A percentile compares a stretch with the other conserved stretches of the same genome.
Conservation (phyloP, 257 asterid species). For the Salvia hispanica region DNA sequence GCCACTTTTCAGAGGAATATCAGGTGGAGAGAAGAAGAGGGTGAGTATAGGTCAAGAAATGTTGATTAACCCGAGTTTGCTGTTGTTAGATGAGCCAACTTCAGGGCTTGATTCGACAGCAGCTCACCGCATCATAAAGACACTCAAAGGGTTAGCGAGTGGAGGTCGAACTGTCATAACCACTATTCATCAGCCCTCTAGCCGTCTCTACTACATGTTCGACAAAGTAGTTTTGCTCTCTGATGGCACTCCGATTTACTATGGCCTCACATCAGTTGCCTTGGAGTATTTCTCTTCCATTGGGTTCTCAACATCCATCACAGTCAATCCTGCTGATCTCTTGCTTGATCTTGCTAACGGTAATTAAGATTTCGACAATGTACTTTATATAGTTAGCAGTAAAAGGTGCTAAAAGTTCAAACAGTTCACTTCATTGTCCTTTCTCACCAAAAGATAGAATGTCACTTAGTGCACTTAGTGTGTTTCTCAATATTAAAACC, state of each 20-base stretch:
- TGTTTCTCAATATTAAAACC: constrained; percentile 30
- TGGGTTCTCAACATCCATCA: constrained; percentile 70
- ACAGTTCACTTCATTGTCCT: constrained; percentile 12
- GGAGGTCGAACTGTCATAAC: constrained; percentile 92
- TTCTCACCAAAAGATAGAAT: constrained; percentile 30
- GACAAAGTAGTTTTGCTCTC: constrained; percentile 85
- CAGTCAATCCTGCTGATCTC: constrained; percentile 88
- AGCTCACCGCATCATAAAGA: constrained; percentile 76
- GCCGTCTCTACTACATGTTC: constrained; percentile 90
- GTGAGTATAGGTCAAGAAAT: constrained; percentile 98
- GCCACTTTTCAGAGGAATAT: constrained; percentile 71
- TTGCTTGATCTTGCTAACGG: constrained; percentile 98
- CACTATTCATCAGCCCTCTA: constrained; percentile 96
- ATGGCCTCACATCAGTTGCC: constrained; percentile 77
- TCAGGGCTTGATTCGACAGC: constrained; percentile 95
- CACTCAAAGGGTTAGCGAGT: constrained; percentile 65
- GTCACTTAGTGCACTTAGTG: constrained; percentile 34
- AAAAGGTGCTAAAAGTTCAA: constrained; percentile 15
- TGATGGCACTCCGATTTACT: constrained; percentile 88
- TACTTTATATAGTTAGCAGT: constrained; percentile 5
- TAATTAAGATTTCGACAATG: constrained; percentile 32
- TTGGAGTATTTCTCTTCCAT: constrained; percentile 86
- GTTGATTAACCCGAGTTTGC: constrained; percentile 82
- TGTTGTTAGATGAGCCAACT: constrained; percentile 92
- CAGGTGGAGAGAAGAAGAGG: constrained; percentile 97